Evolutionary conservation across 305 asterid species (phyloP).

Genomic region (Fraxinus xanthoxyloides): DNA sequence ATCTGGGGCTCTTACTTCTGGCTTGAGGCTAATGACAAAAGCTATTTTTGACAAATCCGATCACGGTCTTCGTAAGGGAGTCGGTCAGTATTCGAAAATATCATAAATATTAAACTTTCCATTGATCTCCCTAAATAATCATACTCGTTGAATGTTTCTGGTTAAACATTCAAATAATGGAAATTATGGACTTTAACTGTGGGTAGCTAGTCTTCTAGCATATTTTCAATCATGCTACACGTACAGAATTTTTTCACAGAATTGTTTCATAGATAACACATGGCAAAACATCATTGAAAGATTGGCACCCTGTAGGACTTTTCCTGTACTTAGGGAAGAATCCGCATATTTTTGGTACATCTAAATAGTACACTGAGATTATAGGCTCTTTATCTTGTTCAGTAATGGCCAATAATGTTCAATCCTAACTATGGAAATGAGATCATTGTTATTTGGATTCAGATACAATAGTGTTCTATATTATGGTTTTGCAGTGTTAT

Average conservation of each 20-base stretch:
- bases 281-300: neutral
- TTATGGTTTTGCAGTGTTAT: conserved; percentile 54
- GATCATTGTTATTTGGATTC: neutral
- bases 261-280: neutral
- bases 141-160: neutral
- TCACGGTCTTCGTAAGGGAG: conserved; percentile 83
- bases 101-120: neutral
- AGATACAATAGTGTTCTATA: neutral
- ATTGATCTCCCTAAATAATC: neutral
- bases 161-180: neutral
- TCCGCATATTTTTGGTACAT: neutral
- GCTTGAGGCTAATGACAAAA: conserved; percentile 70
- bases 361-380: neutral
- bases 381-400: neutral
- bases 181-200: neutral
- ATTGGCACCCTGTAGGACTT: neutral
- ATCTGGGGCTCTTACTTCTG: conserved; percentile 86
- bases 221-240: neutral
- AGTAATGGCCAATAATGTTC: neutral
- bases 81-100: conserved; percentile 42
- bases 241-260: too few species aligned
- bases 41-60: conserved; percentile 64
- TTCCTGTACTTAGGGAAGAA: neutral
- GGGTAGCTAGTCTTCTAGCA: neutral
- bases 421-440: neutral